Evolutionary conservation across 1,139 yeast genomes (phyloP), one percentile per base, ranked within the genome.

Genomic region (Nakaseomyces bracarensis): DNA sequence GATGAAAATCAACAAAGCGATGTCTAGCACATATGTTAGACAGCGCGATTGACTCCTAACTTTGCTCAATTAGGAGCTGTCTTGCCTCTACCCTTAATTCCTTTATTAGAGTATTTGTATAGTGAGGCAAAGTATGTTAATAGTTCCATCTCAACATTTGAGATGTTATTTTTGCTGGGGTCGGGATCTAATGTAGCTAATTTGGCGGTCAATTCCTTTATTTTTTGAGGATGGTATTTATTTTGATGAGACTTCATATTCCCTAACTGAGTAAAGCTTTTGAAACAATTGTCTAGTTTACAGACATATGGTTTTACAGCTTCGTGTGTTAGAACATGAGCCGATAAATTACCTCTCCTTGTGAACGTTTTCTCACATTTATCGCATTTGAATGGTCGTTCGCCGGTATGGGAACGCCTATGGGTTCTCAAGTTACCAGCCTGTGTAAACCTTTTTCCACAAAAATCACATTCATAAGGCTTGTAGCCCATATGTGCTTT

Each of bases 231-330:
- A 63, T 89, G 97, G 60, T 87, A 86, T 54, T 89, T 71, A 64
- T 87, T 89, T 59, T 89, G 97, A 63, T 89, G 97, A 0, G 95
- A 84, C 63, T 89, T 89, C 67, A 89, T 72, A 59, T 89, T 89
- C 2, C 96, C 96, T 52, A 87, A 69, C 65, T 89, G 97, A 0
- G 96, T 84, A 55, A 89, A 89, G 3, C 83, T 75, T 65, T 87
- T 87, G 53, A 75, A 79, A 66, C 97, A 89, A 43, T 73, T 71
- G 61, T 86, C 96, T 47, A 89, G 70, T 52, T 75, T 78, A 64
- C 97, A 89, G 48, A 75, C 75, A 60, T 70, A 85, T 6, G 96
- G 96, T 55, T 83, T 80, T 47, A 77, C 68, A 54, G 83, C 78
- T 45, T 79, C 80, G 65, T 86, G 97, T 0, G 95, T 86, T 45